Evolutionary conservation across 345 rosid genomes (phyloP).

Genomic region (Cardamine occulta): DNA sequence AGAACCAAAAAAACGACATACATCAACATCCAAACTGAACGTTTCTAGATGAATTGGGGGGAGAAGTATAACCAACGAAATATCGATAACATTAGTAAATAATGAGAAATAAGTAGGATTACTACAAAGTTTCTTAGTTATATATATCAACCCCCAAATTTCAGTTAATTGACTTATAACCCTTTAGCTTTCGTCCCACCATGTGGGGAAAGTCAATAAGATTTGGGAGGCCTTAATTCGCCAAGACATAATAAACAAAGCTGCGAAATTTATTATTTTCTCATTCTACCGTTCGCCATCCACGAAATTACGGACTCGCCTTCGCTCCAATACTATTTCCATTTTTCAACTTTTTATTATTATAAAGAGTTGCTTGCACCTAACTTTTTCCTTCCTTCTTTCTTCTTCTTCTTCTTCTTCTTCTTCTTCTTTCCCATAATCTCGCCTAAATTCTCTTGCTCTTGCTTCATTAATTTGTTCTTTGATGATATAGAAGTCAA

Average conservation of each 20-base stretch:
- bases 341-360: conserved; percentile 8
- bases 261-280: background rate
- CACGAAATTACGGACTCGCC: conserved; percentile 31
- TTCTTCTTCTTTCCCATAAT: conserved; percentile 18
- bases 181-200: background rate
- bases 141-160: conserved; percentile 2
- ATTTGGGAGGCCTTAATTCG: background rate
- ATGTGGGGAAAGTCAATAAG: conserved; percentile 31
- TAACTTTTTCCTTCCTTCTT: background rate
- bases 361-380: conserved; percentile 27
- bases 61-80: background rate
- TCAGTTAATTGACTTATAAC: background rate
- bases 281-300: conserved; percentile 26
- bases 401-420: conserved; percentile 6
- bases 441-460: conserved; percentile 25
- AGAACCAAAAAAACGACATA: background rate
- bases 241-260: conserved; percentile 12
- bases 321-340: conserved; percentile 25
- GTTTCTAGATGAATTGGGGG: too few relatives aligned
- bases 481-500: conserved; percentile 13
- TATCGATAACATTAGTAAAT: background rate
- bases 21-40: too few relatives aligned
- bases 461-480: background rate
- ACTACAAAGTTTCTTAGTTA: background rate
- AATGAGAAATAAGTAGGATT: background rate